Percentiles rank a stretch among this genome's conserved stretches.
phyloP scores from a whole-genome alignment of 129 eudicot species.

The Helianthus tuberosus region DNA sequence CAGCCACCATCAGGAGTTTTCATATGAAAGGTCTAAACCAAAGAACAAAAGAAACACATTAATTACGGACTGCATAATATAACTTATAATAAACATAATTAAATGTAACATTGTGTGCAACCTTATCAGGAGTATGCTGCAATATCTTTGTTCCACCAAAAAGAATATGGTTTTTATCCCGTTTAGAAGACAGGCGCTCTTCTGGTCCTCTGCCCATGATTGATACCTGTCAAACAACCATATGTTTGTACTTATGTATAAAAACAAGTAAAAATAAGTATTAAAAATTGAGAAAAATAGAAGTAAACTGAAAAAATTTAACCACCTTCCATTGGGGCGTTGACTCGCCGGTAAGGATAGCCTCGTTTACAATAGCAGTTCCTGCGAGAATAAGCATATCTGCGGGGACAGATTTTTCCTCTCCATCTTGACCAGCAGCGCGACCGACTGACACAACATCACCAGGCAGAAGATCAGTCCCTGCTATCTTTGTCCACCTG shows the following conservation, averaged over 20 bases:
- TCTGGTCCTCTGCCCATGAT: conserved; percentile 73
- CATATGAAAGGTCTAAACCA: conserved; percentile 60
- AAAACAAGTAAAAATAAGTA: background rate
- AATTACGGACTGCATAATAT: background rate
- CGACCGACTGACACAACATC: conserved; percentile 97
- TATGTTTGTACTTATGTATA: background rate
- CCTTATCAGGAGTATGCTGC: conserved; percentile 98
- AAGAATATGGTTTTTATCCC: conserved; percentile 85
- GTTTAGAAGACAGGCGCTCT: conserved; percentile 66
- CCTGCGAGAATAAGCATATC: conserved; percentile 95
- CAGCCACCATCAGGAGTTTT: conserved; percentile 99
- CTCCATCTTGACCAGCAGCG: conserved; percentile 84
- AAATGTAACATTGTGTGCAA: conserved; percentile 16
- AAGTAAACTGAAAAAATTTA: conserved; percentile 13
- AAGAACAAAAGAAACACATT: conserved; percentile 16
- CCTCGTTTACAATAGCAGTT: conserved; percentile 95
- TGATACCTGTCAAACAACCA: conserved; percentile 64
- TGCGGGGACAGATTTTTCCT: conserved; percentile 91
- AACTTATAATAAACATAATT: background rate
- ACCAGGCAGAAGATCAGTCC: conserved; percentile 93
- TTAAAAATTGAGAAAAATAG: background rate
- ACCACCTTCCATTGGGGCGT: conserved; percentile 99
- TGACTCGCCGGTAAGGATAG: conserved; percentile 97
- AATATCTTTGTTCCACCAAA: conserved; percentile 98
- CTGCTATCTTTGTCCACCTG: conserved; percentile 91